phyloP scores from a whole-genome alignment of 2,329 filamentous ascomycete species.

The Hymenoscyphus occultus region DNA sequence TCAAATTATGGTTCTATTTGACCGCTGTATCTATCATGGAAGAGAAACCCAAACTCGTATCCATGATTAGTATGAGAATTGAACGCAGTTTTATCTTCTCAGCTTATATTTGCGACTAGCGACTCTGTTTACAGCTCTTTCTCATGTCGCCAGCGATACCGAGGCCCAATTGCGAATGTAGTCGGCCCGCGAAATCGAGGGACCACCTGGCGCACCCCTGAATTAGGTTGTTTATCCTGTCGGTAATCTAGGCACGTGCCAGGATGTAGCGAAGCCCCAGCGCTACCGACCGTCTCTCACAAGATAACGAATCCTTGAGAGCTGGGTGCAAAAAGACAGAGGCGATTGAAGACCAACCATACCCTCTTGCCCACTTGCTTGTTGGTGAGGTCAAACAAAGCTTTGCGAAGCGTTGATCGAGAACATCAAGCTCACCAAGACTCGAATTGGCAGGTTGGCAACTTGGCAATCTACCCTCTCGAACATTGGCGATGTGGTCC shows the following conservation, averaged over 20 bases:
- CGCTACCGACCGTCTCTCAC: too few species aligned
- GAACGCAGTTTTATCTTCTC: background rate
- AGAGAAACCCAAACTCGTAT: too few species aligned
- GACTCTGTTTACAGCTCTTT: background rate
- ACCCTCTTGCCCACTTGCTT: background rate
- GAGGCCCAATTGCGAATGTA: background rate
- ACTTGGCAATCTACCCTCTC: background rate
- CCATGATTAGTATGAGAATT: too few species aligned
- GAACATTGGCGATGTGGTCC: background rate
- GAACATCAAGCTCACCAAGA: background rate
- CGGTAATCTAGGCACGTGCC: background rate
- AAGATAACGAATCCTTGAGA: too few species aligned
- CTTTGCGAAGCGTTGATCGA: background rate
- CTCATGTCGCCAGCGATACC: background rate
- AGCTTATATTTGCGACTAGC: background rate
- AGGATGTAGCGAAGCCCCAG: too few species aligned
- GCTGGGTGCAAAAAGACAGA: too few species aligned
- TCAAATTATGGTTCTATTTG: too few species aligned
- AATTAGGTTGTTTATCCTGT: background rate
- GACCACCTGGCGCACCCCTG: background rate
- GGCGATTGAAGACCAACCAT: background rate
- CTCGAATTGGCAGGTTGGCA: background rate
- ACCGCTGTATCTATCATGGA: too few species aligned
- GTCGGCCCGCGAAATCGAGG: background rate
- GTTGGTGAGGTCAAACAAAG: background rate